These are phyloP conservation scores for Sambucus nigra DNA, from an alignment of 129 eudicot species.

Conservation along the genomic window DNA sequence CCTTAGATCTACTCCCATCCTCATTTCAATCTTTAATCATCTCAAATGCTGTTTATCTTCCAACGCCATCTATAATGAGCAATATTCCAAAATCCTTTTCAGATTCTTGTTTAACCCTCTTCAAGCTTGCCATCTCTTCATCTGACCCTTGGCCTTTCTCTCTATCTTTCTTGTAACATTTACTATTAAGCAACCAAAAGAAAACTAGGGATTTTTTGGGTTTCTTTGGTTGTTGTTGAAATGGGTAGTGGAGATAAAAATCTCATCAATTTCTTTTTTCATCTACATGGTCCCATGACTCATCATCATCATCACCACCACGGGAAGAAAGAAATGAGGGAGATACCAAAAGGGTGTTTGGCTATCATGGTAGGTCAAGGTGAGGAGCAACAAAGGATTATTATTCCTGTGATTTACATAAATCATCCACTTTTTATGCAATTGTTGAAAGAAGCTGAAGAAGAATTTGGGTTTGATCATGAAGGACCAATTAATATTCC, in stretches of 20 bases:
- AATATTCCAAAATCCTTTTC: constrained; percentile 56
- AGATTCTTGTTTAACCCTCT: constrained; percentile 43
- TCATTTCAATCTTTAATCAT: neutral
- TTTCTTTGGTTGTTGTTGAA: too few relatives aligned
- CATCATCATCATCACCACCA: constrained; percentile 23
- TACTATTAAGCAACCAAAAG: too few relatives aligned
- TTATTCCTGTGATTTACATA: constrained; percentile 62
- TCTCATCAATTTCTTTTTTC: constrained; percentile 21
- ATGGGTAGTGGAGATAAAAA: constrained; percentile 50
- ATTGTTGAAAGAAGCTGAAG: constrained; percentile 74
- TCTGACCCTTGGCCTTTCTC: neutral
- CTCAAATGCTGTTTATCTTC: neutral
- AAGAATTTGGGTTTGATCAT: constrained; percentile 78
- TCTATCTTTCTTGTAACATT: neutral
- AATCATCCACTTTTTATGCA: constrained; percentile 76
- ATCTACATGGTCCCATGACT: constrained; percentile 45
- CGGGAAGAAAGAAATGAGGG: constrained; percentile 17
- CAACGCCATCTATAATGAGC: constrained; percentile 46
- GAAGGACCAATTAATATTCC: constrained; percentile 75
- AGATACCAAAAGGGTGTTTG: constrained; percentile 70
- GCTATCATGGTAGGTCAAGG: constrained; percentile 81
- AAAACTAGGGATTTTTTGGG: too few relatives aligned
- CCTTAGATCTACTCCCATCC: too few relatives aligned
- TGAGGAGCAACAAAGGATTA: constrained; percentile 59
- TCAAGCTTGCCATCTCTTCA: constrained; percentile 62